Percentiles rank a stretch among this genome's conserved stretches.
Evolutionary conservation across 352 stramenopile species (phyloP).

Genomic region (Elongisporangium prolatum): DNA sequence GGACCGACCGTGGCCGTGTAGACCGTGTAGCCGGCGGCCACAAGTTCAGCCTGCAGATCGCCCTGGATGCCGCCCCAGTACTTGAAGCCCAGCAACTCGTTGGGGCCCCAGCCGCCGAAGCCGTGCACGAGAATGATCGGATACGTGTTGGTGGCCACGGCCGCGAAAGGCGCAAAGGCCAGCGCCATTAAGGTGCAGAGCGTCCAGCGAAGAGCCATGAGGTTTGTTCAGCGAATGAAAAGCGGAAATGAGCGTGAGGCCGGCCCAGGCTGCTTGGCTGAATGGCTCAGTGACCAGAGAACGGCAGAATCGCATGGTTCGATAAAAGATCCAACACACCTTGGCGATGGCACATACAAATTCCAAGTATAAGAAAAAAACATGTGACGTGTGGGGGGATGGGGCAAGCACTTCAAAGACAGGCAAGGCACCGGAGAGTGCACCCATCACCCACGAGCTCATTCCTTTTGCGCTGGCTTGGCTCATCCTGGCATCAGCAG

Average conservation of each 20-base stretch:
- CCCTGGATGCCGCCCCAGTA: constrained; percentile 53
- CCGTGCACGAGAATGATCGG: constrained; percentile 52
- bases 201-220: background rate
- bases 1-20: constrained; percentile 45
- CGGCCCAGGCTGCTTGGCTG: too few relatives aligned
- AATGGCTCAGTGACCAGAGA: background rate
- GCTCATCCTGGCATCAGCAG: background rate
- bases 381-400: background rate
- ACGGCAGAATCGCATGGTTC: background rate
- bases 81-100: constrained; percentile 35
- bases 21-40: constrained; percentile 33
- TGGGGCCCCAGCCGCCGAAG: constrained; percentile 35
- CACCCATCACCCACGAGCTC: background rate
- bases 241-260: background rate
- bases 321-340: background rate
- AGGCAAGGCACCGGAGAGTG: background rate
- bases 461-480: background rate
- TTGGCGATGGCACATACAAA: background rate
- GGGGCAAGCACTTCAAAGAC: background rate
- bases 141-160: constrained; percentile 23
- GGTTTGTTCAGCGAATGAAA: background rate
- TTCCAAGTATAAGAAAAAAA: background rate
- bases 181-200: background rate
- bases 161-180: background rate
- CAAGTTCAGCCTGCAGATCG: constrained; percentile 36